Evolutionary conservation across 805 yeast genomes (phyloP).

Genomic region (Komagataella phaffii): DNA sequence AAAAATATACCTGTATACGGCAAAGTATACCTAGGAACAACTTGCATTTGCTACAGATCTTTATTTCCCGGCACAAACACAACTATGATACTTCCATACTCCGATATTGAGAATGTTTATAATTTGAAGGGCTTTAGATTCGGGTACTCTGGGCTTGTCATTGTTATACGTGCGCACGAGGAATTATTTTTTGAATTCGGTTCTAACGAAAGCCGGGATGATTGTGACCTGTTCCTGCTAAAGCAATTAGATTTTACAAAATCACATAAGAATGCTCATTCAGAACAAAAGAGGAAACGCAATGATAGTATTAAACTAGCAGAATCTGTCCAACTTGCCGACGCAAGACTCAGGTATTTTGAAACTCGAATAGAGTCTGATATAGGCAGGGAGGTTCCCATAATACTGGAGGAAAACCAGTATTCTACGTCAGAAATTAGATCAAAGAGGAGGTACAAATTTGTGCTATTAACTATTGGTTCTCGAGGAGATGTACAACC

Average conservation of each 20-base stretch:
- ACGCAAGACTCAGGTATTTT: slow-evolving; percentile 50
- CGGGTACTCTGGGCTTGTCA: slow-evolving; percentile 56
- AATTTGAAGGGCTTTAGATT: slow-evolving; percentile 59
- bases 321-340: slow-evolving; percentile 22
- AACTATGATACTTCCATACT: slow-evolving; percentile 69
- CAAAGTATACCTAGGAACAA: slow-evolving; percentile 58
- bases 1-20: slow-evolving; percentile 75
- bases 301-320: slow-evolving; percentile 18
- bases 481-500: slow-evolving; percentile 97
- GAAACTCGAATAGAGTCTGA: slow-evolving; percentile 52
- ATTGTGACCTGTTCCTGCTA: slow-evolving; percentile 43
- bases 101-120: slow-evolving; percentile 56
- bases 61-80: slow-evolving; percentile 67
- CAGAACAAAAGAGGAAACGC: slow-evolving; percentile 6
- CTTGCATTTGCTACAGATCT: slow-evolving; percentile 68
- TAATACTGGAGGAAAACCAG: slow-evolving; percentile 56
- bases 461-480: slow-evolving; percentile 78
- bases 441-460: slow-evolving; percentile 40
- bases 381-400: slow-evolving; percentile 53
- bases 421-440: slow-evolving; percentile 32
- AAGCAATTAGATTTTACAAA: slow-evolving; percentile 33
- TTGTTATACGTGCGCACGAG: slow-evolving; percentile 63
- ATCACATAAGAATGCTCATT: slow-evolving; percentile 6
- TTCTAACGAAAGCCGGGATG: slow-evolving; percentile 52
- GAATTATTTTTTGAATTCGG: slow-evolving; percentile 70